Evolutionary conservation across 768 basidiomycete genomes (phyloP).

Genomic region (Hypholoma fasciculare): DNA sequence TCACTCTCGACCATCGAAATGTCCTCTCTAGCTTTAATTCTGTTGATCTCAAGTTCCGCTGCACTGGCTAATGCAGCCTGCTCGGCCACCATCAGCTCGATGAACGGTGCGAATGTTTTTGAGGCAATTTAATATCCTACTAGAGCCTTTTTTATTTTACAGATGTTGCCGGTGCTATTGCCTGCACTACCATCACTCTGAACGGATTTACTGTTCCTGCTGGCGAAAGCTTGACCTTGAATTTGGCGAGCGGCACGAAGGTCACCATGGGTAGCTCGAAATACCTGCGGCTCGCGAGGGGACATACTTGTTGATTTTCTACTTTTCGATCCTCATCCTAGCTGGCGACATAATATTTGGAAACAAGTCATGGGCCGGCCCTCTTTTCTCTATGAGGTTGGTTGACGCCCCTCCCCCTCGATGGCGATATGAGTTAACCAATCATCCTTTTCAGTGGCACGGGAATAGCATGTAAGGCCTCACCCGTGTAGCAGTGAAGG

Average conservation of each 20-base stretch:
- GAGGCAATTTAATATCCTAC: not conserved
- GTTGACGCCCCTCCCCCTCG: slow-evolving; percentile 1
- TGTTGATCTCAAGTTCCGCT: slow-evolving; percentile 13
- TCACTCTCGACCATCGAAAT: not conserved
- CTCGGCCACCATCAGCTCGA: slow-evolving; percentile 54
- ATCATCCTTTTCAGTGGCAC: slow-evolving; percentile 36
- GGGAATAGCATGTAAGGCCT: slow-evolving; percentile 46
- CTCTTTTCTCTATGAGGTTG: slow-evolving; percentile 52
- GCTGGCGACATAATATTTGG: slow-evolving; percentile 62
- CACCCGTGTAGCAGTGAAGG: not conserved
- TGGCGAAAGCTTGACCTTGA: slow-evolving; percentile 48
- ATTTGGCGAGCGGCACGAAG: slow-evolving; percentile 47
- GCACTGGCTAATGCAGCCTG: slow-evolving; percentile 29
- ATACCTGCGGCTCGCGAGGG: not conserved
- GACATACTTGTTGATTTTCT: not conserved
- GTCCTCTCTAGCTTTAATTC: slow-evolving; percentile 8
- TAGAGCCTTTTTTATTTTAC: not conserved
- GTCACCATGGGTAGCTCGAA: slow-evolving; percentile 55
- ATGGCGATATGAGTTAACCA: not conserved
- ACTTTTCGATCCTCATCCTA: slow-evolving; percentile 19
- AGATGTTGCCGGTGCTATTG: slow-evolving; percentile 38
- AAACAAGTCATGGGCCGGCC: slow-evolving; percentile 50
- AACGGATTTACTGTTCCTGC: slow-evolving; percentile 57
- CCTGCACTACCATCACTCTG: slow-evolving; percentile 60
- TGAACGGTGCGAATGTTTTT: slow-evolving; percentile 30